Evolutionary conservation across 2,329 filamentous ascomycete species (phyloP).

Genomic region (Ophiostoma sp.): DNA sequence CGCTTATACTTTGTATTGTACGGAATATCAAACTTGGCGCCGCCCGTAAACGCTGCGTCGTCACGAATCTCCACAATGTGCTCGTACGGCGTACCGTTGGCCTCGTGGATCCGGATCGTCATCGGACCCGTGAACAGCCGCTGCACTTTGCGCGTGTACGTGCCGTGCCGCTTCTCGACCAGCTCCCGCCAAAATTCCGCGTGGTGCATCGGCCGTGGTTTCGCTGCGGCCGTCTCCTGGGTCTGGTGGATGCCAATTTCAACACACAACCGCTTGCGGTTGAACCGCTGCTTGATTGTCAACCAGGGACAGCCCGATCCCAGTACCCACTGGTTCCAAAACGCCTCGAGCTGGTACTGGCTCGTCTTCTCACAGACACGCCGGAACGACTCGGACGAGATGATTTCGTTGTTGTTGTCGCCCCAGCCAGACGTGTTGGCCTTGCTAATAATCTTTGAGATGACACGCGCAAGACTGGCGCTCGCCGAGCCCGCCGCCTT

Average conservation of each 20-base stretch:
- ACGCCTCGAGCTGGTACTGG: conserved; percentile 75
- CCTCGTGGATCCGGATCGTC: conserved; percentile 97
- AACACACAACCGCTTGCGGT: conserved; percentile 95
- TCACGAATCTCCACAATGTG: conserved; percentile 97
- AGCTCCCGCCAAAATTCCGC: conserved; percentile 80
- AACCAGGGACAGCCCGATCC: conserved; percentile 88
- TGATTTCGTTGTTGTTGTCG: conserved; percentile 65
- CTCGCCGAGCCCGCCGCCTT: conserved; percentile 86
- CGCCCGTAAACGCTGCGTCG: conserved; percentile 59
- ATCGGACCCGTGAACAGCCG: conserved; percentile 82
- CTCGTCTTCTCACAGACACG: conserved; percentile 84
- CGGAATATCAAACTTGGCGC: conserved; percentile 82
- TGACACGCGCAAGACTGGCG: conserved; percentile 68
- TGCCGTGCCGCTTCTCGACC: conserved; percentile 71
- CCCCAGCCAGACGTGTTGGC: conserved; percentile 56
- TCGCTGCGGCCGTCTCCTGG: conserved; percentile 58
- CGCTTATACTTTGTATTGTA: conserved; percentile 99
- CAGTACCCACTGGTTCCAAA: conserved; percentile 92
- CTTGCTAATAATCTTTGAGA: conserved; percentile 82
- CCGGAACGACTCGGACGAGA: conserved; percentile 75
- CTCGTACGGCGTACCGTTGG: conserved; percentile 96
- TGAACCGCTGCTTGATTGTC: conserved; percentile 83
- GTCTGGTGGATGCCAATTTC: conserved; percentile 86
- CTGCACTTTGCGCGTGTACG: conserved; percentile 64
- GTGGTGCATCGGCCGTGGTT: conserved; percentile 61